Percentiles rank a stretch among this genome's conserved stretches.
Evolutionary conservation across 2,329 filamentous ascomycete species (phyloP).

Genomic region (Coniochaeta prunicola): DNA sequence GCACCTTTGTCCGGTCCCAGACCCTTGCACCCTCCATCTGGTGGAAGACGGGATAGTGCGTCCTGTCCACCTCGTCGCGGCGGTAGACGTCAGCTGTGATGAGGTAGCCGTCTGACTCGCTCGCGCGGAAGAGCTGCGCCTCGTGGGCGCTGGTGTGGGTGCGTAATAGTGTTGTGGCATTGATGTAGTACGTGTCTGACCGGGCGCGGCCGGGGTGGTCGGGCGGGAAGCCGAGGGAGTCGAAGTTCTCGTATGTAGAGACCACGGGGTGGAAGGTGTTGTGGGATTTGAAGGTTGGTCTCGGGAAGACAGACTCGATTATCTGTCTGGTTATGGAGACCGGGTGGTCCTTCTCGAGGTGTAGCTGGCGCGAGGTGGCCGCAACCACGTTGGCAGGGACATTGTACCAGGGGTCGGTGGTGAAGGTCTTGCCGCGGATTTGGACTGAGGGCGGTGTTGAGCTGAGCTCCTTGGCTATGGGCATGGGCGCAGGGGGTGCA

Average conservation of each 20-base stretch:
- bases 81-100: conserved; percentile 94
- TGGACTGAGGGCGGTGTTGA: conserved; percentile 32
- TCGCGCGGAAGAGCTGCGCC: conserved; percentile 67
- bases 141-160: conserved; percentile 96
- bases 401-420: conserved; percentile 79
- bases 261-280: conserved; percentile 79
- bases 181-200: conserved; percentile 95
- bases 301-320: conserved; percentile 82
- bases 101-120: conserved; percentile 72
- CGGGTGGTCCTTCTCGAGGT: conserved; percentile 86
- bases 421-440: conserved; percentile 58
- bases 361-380: conserved; percentile 70
- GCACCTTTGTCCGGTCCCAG: conserved; percentile 67
- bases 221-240: conserved; percentile 83
- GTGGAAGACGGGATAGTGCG: conserved; percentile 95
- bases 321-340: conserved; percentile 84
- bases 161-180: conserved; percentile 72
- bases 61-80: conserved; percentile 87
- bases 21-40: conserved; percentile 95
- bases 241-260: conserved; percentile 81
- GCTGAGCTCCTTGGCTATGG: conserved; percentile 4
- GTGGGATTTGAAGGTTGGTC: conserved; percentile 66
- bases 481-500: neutral
- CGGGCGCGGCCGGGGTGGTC: conserved; percentile 83
- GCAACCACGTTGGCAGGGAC: conserved; percentile 67